These are phyloP conservation scores for Aegilops umbellulata DNA, from an alignment of 176 grass and related monocot species.

Conservation along the genomic window DNA sequence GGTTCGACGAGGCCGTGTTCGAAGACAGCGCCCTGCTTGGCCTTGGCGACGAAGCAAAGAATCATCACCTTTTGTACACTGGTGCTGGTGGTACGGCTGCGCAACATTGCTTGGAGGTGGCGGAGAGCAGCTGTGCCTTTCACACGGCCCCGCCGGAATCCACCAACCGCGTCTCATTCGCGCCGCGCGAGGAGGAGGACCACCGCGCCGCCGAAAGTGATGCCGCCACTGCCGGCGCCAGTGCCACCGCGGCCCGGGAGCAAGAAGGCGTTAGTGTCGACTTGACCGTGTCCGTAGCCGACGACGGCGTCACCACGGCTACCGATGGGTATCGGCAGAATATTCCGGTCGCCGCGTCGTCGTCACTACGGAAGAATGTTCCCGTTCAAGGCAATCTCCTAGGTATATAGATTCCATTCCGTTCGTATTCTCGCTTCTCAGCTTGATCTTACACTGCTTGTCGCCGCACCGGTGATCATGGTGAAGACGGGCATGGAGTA, in stretches of 20 bases:
- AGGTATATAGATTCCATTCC: background rate
- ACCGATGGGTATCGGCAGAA: background rate
- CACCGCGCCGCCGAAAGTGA: background rate
- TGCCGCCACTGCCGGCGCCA: background rate
- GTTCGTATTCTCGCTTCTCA: background rate
- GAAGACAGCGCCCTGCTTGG: conserved; percentile 43
- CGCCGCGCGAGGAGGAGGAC: background rate
- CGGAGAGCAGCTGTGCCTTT: conserved; percentile 23
- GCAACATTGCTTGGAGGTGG: conserved; percentile 38
- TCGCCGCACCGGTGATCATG: background rate
- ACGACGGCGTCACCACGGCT: background rate
- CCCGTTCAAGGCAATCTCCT: conserved; percentile 30
- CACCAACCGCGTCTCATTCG: conserved; percentile 17
- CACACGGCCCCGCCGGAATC: conserved; percentile 26
- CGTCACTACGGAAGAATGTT: background rate
- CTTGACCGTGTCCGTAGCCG: background rate
- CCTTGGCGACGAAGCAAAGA: conserved; percentile 57
- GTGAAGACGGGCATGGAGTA: background rate
- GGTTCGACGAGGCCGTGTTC: conserved; percentile 68
- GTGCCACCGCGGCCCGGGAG: background rate
- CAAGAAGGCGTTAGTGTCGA: background rate
- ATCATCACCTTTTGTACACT: conserved; percentile 29
- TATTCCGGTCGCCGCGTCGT: background rate
- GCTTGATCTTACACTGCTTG: background rate
- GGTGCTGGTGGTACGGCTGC: background rate